Percentiles rank a stretch among this genome's conserved stretches.
Conservation (phyloP, 2,329 filamentous ascomycete species). For the Microthyrium microscopicum region DNA sequence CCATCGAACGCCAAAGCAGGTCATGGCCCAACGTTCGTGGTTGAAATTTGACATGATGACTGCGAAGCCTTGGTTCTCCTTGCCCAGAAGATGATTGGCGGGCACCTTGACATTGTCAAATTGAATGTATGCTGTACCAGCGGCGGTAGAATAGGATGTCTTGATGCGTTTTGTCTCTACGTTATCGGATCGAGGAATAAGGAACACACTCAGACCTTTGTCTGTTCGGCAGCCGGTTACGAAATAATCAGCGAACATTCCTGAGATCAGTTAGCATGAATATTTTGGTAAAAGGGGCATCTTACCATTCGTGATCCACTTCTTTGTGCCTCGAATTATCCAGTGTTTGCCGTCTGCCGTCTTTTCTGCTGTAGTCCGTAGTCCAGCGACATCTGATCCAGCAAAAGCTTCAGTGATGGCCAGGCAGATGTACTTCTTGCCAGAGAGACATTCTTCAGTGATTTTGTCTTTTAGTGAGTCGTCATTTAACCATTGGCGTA, state of each 20-base stretch:
- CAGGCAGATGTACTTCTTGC: constrained; percentile 76
- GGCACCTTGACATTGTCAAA: constrained; percentile 42
- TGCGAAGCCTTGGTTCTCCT: constrained; percentile 39
- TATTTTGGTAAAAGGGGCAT: constrained; percentile 41
- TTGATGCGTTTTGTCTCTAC: constrained; percentile 37
- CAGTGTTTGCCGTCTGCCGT: constrained; percentile 32
- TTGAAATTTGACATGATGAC: constrained; percentile 40
- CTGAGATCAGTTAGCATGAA: constrained; percentile 42
- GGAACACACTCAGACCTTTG: constrained; percentile 16
- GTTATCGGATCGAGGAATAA: constrained; percentile 37
- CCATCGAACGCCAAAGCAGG: constrained; percentile 22
- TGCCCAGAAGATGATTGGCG: constrained; percentile 34
- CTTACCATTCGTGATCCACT: constrained; percentile 46
- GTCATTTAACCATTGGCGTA: constrained; percentile 62
- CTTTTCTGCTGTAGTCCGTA: constrained; percentile 51
- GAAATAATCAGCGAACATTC: constrained; percentile 37
- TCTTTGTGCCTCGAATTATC: constrained; percentile 49
- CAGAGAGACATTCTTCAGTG: constrained; percentile 55
- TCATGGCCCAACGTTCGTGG: constrained; percentile 40
- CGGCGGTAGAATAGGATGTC: constrained; percentile 49
- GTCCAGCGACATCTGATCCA: constrained; percentile 63
- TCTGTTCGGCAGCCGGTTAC: neutral
- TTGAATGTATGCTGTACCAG: constrained; percentile 40
- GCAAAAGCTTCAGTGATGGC: constrained; percentile 84
- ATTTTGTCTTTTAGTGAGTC: constrained; percentile 48